Evolutionary conservation across 176 grass and related monocot species (phyloP).

Genomic region (Aegilops longissima): DNA sequence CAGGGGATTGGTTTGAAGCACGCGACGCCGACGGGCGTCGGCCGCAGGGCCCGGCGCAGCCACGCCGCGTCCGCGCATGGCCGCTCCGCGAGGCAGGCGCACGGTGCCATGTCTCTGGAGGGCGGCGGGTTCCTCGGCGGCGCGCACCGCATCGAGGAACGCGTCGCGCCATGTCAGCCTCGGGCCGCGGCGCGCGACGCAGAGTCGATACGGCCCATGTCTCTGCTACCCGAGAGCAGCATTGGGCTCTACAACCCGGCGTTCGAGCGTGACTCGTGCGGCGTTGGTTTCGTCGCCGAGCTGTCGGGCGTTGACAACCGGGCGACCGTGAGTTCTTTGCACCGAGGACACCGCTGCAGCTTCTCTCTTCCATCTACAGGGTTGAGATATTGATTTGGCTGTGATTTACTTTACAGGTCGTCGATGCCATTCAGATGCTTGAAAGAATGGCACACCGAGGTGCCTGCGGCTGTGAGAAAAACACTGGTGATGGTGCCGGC

Average conservation of each 20-base stretch:
- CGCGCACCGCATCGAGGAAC: slow-evolving; percentile 54
- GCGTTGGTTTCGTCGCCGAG: slow-evolving; percentile 93
- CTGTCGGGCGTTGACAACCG: slow-evolving; percentile 73
- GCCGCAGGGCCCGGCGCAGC: slow-evolving; percentile 21
- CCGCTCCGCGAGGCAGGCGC: slow-evolving; percentile 37
- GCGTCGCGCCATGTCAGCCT: slow-evolving; percentile 38
- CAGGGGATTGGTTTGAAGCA: slow-evolving; percentile 64
- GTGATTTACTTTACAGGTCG: slow-evolving; percentile 48
- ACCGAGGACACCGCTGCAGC: background rate
- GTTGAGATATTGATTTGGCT: slow-evolving; percentile 10
- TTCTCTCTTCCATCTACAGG: background rate
- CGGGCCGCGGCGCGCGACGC: slow-evolving; percentile 36
- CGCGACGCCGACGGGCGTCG: slow-evolving; percentile 26
- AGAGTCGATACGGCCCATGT: slow-evolving; percentile 54
- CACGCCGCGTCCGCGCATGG: slow-evolving; percentile 31
- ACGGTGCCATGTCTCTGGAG: slow-evolving; percentile 51
- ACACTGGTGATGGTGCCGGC: slow-evolving; percentile 93
- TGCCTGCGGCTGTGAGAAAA: slow-evolving; percentile 92
- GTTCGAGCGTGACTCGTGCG: slow-evolving; percentile 89
- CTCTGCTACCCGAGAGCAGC: slow-evolving; percentile 69
- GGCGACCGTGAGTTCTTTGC: slow-evolving; percentile 62
- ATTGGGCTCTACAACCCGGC: slow-evolving; percentile 91
- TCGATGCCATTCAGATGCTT: slow-evolving; percentile 88
- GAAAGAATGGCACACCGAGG: slow-evolving; percentile 96
- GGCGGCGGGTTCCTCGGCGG: slow-evolving; percentile 54